Base-by-base conservation (phyloP, 2,329 filamentous ascomycete genomes). In the Ophiostoma piceae region DNA sequence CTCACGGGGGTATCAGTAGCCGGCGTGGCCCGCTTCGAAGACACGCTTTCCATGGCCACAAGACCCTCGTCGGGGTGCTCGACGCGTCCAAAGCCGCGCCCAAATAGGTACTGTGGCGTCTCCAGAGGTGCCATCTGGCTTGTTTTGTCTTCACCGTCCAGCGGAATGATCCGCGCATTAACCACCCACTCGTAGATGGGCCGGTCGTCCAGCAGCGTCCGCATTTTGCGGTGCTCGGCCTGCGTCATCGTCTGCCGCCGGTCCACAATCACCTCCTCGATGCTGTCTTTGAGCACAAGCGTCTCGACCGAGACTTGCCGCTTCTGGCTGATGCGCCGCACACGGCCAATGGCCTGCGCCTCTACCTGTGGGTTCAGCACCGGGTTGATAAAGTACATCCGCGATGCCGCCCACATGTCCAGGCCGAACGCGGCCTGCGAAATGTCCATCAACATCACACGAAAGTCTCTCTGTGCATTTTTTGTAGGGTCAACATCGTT, bases 321-420 rank as follows among this genome's bases (percentile, higher is more conserved):
- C 69, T 82, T 88, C 77, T 97, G 94, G 12, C 92, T 93, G 74
- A 97, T 96, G 14, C 94, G 86, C 74, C 96, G 90, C 0, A 91
- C 92, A 76, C 94, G 89, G 71, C 96, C 96, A 73, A 97, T 92
- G 0, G 94, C 94, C 78, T 98, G 94, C 1, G 91, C 92, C 77
- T 96, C 92, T 0, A 96, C 85, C 73, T 91, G 87, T 0, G 92
- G 92, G 68, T 94, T 91, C 77, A 95, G 90, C 14, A 96, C 92
- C 0, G 94, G 94, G 73, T 90, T 94, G 69, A 96, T 85, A 73
- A 98, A 97, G 79, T 93, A 96, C 11, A 98, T 89, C 1, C 94
- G 84, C 4, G 91, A 95, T 1, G 94, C 94, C 12, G 87, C 88
- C 68, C 88, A 89, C 78, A 97, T 88, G 76, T 97, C 94, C 0